Evolutionary conservation across 805 yeast genomes (phyloP), one percentile per base, ranked within the genome.

Genomic region (Jamesozyma piceae): DNA sequence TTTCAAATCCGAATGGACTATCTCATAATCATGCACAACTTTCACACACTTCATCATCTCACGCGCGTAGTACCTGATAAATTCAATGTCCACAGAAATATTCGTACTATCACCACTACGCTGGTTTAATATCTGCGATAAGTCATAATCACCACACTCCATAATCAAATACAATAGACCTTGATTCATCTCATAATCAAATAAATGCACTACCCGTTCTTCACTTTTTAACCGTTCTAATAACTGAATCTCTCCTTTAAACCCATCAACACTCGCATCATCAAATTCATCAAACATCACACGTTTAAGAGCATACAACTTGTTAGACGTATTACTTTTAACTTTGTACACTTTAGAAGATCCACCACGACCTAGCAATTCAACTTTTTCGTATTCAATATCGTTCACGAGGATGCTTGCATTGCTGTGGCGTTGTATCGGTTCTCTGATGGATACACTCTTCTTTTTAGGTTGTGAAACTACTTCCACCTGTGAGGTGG

Each of bases 121-220:
- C 39, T 71, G 74, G 34, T 77, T 74, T 38, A 90, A 68, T 8
- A 89, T 89, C 52, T 78, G 86, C 0, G 95, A 90, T 22, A 90
- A 64, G 60, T 90, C 97, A 41, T 84, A 75, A 48, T 90, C 95
- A 18, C 97, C 97, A 57, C 95, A 85, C 62, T 92, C 97, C 95
- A 90, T 86, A 2, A 88, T 83, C 48, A 90, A 65, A 54, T 73
- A 71, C 29, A 90, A 68, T 2, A 78, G 71, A 0, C 82, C 78
- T 22, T 74, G 77, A 3, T 71, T 69, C 49, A 87, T 68, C n/a
- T 80, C 78, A 60, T 82, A 76, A 54, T 87, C 95, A 29, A 82
- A 64, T 35, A 90, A 67, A 53, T 75, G 72, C 3, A 92, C 95
- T 4, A 90, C 97, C 40, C 96, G 66, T 28, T 74, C 74, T 50